A percentile compares a stretch with the other conserved stretches of the same genome.
Evolutionary conservation across 306 rosid genomes (phyloP).

Genomic region (Acacia melanoxylon): DNA sequence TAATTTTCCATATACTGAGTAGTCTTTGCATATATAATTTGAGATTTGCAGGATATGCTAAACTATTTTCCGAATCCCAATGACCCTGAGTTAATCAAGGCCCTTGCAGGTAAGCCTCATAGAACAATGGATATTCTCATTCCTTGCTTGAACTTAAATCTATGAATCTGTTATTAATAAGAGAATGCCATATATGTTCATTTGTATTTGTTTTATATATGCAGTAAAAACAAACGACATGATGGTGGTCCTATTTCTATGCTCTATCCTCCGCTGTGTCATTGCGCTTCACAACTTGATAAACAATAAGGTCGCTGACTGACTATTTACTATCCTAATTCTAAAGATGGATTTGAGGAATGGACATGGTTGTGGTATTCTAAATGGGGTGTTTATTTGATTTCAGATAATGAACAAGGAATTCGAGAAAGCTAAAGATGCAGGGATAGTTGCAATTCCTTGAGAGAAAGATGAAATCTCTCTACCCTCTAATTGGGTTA

Average conservation of each 20-base stretch:
- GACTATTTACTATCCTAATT: background rate
- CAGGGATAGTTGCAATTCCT: conserved; percentile 28
- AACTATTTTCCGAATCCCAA: conserved; percentile 65
- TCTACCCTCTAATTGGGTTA: no score
- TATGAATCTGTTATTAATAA: background rate
- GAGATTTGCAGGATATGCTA: conserved; percentile 54
- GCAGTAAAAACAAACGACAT: conserved; percentile 71
- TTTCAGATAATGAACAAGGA: conserved; percentile 61
- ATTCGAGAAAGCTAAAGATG: conserved; percentile 63
- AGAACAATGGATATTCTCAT: background rate
- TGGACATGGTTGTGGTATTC: background rate
- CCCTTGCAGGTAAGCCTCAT: conserved; percentile 46
- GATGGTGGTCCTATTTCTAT: conserved; percentile 66
- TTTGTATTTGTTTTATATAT: background rate
- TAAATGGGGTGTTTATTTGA: background rate
- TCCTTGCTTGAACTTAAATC: background rate
- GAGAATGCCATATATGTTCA: background rate
- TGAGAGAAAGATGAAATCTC: background rate
- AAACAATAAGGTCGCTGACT: conserved; percentile 53
- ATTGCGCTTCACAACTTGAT: conserved; percentile 74
- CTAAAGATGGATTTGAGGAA: background rate
- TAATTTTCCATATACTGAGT: background rate
- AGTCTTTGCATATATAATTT: background rate
- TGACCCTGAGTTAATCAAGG: conserved; percentile 54
- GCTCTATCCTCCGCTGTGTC: conserved; percentile 63